Percentiles rank a stretch among this genome's conserved stretches.
phyloP scores from a whole-genome alignment of 2,329 filamentous ascomycete genomes.

The Arthrobotrys pseudoclavata region DNA sequence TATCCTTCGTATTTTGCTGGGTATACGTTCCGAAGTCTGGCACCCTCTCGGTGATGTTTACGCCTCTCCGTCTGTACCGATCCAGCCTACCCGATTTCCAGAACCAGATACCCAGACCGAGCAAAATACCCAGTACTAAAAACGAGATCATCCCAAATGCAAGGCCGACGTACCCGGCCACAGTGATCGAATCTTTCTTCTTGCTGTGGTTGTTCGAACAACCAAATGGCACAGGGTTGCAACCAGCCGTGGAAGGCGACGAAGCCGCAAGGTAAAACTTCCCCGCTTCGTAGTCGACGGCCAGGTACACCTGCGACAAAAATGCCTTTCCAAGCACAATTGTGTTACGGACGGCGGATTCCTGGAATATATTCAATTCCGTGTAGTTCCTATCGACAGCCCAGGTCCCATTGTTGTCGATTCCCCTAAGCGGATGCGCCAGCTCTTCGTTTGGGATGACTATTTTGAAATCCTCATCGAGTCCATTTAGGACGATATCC shows the following conservation, averaged over 20 bases:
- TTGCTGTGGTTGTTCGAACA: not conserved
- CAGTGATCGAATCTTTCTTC: not conserved
- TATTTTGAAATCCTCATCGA: constrained; percentile 48
- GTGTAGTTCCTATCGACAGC: constrained; percentile 50
- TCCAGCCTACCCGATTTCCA: constrained; percentile 55
- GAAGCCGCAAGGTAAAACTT: constrained; percentile 55
- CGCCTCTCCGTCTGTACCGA: constrained; percentile 48
- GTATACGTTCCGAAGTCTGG: constrained; percentile 40
- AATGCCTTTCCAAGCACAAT: constrained; percentile 58
- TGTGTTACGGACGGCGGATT: constrained; percentile 45
- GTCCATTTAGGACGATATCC: constrained; percentile 40
- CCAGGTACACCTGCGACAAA: constrained; percentile 47
- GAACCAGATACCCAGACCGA: constrained; percentile 47
- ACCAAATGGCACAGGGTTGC: constrained; percentile 42
- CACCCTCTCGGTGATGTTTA: constrained; percentile 49
- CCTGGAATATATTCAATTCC: constrained; percentile 56
- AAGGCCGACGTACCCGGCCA: constrained; percentile 49
- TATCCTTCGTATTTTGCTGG: constrained; percentile 55
- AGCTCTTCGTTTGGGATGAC: constrained; percentile 48
- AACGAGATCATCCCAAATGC: constrained; percentile 38
- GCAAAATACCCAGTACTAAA: constrained; percentile 18
- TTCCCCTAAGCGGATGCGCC: constrained; percentile 50
- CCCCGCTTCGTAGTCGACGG: constrained; percentile 52
- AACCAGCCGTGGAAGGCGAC: constrained; percentile 43
- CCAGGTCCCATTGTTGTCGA: constrained; percentile 43